Evolutionary conservation across 139 green algal species (phyloP).

Genomic region (Monoraphidium neglectum): DNA sequence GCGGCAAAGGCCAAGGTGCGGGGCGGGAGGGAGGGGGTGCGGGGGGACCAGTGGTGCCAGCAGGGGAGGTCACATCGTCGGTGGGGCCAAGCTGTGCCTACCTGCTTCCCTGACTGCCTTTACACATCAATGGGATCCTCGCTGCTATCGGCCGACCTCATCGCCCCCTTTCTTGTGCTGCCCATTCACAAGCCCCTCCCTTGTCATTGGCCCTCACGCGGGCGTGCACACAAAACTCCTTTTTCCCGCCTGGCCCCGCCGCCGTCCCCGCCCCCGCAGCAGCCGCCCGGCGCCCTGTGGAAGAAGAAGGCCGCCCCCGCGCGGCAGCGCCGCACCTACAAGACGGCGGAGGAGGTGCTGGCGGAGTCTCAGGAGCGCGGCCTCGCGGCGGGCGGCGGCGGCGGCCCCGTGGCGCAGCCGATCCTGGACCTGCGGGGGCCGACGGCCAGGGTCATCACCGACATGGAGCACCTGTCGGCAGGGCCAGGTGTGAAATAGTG

Average conservation of each 20-base stretch:
- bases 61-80: too few relatives aligned
- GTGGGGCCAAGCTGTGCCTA: too few relatives aligned
- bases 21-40: too few relatives aligned
- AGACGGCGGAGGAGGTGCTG: slow-evolving; percentile 85
- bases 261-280: slow-evolving; percentile 1
- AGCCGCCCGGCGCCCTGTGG: slow-evolving; percentile 54
- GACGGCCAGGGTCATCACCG: slow-evolving; percentile 85
- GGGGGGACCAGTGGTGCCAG: too few relatives aligned
- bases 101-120: too few relatives aligned
- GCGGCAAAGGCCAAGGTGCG: not conserved
- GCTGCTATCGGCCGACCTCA: not conserved
- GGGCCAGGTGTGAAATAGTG: too few relatives aligned
- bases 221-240: not conserved
- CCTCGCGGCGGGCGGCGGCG: slow-evolving; percentile 4
- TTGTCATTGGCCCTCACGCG: too few relatives aligned
- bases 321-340: slow-evolving; percentile 66
- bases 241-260: not conserved
- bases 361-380: slow-evolving; percentile 33
- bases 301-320: slow-evolving; percentile 59
- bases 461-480: slow-evolving; percentile 85
- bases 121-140: not conserved
- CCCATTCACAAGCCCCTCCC: too few relatives aligned
- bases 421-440: slow-evolving; percentile 96
- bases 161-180: not conserved
- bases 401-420: slow-evolving; percentile 26